A percentile compares a stretch with the other conserved stretches of the same genome.
Conservation (phyloP, 495 filamentous ascomycete genomes). For the Penicillium egyptiacum region DNA sequence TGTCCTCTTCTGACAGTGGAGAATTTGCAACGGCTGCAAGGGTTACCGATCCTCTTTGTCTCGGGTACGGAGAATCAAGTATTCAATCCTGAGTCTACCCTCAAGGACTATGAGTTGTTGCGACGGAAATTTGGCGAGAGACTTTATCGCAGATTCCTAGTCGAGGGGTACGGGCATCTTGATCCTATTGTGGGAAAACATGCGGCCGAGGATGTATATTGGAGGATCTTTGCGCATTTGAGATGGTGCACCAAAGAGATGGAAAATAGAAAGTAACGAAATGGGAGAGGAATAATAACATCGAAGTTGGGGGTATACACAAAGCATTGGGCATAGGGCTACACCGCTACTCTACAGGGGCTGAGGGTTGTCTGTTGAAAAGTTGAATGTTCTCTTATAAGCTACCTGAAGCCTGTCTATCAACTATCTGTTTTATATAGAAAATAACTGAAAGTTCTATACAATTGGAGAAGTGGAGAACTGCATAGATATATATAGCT, state of each 20-base stretch:
- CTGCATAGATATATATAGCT: not conserved
- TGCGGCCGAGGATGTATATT: conserved; percentile 63
- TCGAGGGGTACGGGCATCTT: conserved; percentile 65
- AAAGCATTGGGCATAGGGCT: not conserved
- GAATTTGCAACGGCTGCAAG: conserved; percentile 53
- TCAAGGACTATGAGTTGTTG: conserved; percentile 56
- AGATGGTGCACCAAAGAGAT: conserved; percentile 30
- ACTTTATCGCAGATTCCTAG: conserved; percentile 52
- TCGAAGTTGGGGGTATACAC: not conserved
- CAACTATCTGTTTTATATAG: too few species aligned
- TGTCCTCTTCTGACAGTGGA: conserved; percentile 42
- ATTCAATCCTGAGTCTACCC: conserved; percentile 56
- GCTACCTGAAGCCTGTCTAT: not conserved
- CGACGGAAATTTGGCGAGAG: conserved; percentile 51
- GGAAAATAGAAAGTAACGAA: not conserved
- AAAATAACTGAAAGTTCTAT: too few species aligned
- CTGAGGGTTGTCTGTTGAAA: not conserved
- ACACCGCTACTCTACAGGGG: not conserved
- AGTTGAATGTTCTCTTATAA: not conserved
- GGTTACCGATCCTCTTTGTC: conserved; percentile 58
- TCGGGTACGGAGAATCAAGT: conserved; percentile 61
- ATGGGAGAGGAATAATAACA: not conserved
- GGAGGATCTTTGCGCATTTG: conserved; percentile 56
- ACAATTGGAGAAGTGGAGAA: too few species aligned
- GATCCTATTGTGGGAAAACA: conserved; percentile 66